phyloP scores from a whole-genome alignment of 805 yeast species.

The Ogataea philodendri region DNA sequence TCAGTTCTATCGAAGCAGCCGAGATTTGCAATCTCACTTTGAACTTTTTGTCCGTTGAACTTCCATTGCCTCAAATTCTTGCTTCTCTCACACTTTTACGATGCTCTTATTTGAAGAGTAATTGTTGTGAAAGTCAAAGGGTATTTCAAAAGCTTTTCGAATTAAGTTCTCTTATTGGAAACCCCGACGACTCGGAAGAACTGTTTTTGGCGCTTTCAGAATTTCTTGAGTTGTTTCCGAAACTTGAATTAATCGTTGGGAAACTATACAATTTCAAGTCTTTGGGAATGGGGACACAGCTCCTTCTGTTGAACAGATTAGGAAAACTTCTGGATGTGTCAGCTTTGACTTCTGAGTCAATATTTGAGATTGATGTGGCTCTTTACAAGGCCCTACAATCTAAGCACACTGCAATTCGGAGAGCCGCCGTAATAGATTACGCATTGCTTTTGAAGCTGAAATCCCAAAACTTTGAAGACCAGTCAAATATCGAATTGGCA shows the following conservation, averaged over 20 bases:
- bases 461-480: conserved; percentile 13
- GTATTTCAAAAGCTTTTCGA: conserved; percentile 20
- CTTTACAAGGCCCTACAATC: conserved; percentile 32
- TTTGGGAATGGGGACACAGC: conserved; percentile 25
- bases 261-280: conserved; percentile 10
- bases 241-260: conserved; percentile 42
- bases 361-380: conserved; percentile 34
- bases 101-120: conserved; percentile 17
- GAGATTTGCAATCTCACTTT: too few relatives aligned
- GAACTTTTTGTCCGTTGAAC: conserved; percentile 10
- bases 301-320: conserved; percentile 18
- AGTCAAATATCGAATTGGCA: conserved; percentile 23
- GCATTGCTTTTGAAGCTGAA: conserved; percentile 30
- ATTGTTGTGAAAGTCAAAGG: conserved; percentile 4
- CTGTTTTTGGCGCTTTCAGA: conserved; percentile 33
- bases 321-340: conserved; percentile 10
- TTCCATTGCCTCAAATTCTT: conserved; percentile 11
- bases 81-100: conserved; percentile 18
- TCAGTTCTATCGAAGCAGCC: too few relatives aligned
- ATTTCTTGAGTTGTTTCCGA: conserved; percentile 37
- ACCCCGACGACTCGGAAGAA: conserved; percentile 16
- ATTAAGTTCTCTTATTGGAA: conserved; percentile 9
- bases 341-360: conserved; percentile 22
- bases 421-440: conserved; percentile 38
- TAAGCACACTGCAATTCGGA: conserved; percentile 38